These are phyloP conservation scores for Chlorella sp. DNA, from an alignment of 139 green algal genomes.

Conservation along the genomic window DNA sequence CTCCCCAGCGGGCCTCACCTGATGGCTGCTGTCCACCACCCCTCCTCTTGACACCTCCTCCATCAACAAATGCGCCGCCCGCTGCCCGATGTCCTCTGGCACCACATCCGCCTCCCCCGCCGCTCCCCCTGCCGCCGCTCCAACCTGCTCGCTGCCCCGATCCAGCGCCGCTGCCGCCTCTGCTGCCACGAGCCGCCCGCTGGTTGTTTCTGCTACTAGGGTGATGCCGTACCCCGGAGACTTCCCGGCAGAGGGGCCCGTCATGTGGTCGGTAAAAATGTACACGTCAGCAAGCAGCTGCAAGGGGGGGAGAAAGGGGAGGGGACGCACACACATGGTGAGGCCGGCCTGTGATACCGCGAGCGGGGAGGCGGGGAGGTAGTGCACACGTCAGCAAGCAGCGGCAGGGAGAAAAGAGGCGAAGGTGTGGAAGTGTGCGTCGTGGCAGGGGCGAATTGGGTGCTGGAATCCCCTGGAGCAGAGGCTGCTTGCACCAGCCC, in stretches of 20 bases:
- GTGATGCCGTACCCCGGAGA: slow-evolving; percentile 95
- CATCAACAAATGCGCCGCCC: slow-evolving; percentile 82
- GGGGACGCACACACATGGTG: too few relatives aligned
- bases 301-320: background rate
- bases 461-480: too few relatives aligned
- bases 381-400: too few relatives aligned
- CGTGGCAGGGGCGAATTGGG: too few relatives aligned
- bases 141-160: background rate
- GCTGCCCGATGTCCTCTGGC: slow-evolving; percentile 88
- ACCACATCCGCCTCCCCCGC: slow-evolving; percentile 52
- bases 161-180: slow-evolving; percentile 62
- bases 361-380: too few relatives aligned
- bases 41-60: slow-evolving; percentile 91
- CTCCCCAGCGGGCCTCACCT: slow-evolving; percentile 15
- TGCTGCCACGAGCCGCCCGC: slow-evolving; percentile 80
- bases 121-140: background rate
- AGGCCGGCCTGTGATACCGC: too few relatives aligned
- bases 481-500: too few relatives aligned
- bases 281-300: slow-evolving; percentile 95
- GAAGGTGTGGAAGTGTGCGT: too few relatives aligned
- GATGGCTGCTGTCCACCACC: slow-evolving; percentile 86
- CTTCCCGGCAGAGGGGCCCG: slow-evolving; percentile 65
- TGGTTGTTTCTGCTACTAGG: slow-evolving; percentile 97
- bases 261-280: slow-evolving; percentile 98
- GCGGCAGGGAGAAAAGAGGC: too few relatives aligned